phyloP scores from a whole-genome alignment of 441 rosid genomes.

The Populus tomentosa region DNA sequence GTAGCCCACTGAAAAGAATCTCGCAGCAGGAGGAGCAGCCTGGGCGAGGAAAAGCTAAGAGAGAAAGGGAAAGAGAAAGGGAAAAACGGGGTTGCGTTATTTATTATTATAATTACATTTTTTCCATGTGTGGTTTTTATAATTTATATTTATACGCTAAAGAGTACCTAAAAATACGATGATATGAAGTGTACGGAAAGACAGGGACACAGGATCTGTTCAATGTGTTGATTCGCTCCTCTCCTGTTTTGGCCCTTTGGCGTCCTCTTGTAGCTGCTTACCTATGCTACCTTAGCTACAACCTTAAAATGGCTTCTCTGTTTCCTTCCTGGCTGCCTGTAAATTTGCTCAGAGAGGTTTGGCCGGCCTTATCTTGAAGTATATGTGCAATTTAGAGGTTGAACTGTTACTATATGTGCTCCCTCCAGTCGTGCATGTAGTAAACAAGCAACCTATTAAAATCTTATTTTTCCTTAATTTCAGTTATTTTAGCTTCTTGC shows the following conservation, averaged over 20 bases:
- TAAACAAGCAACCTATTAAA: too few relatives aligned
- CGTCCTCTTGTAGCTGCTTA: neutral
- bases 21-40: neutral
- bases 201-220: neutral
- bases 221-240: neutral
- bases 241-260: neutral
- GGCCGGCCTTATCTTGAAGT: too few relatives aligned
- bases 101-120: neutral
- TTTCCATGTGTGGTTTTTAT: neutral
- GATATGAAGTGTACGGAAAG: neutral
- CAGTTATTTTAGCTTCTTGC: too few relatives aligned
- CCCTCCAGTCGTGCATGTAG: too few relatives aligned
- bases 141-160: too few relatives aligned
- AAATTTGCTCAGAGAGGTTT: too few relatives aligned
- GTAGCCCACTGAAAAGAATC: neutral
- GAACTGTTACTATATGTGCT: too few relatives aligned
- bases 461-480: too few relatives aligned
- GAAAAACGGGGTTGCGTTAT: neutral
- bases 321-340: too few relatives aligned
- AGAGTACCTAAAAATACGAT: neutral
- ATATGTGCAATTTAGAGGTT: too few relatives aligned
- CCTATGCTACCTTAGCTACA: too few relatives aligned
- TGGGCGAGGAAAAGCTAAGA: neutral
- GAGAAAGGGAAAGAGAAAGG: neutral
- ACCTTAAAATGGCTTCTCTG: too few relatives aligned